Conservation (phyloP, 1,284 basidiomycete species). For the Microbotryum lychnidis-dioicae region DNA sequence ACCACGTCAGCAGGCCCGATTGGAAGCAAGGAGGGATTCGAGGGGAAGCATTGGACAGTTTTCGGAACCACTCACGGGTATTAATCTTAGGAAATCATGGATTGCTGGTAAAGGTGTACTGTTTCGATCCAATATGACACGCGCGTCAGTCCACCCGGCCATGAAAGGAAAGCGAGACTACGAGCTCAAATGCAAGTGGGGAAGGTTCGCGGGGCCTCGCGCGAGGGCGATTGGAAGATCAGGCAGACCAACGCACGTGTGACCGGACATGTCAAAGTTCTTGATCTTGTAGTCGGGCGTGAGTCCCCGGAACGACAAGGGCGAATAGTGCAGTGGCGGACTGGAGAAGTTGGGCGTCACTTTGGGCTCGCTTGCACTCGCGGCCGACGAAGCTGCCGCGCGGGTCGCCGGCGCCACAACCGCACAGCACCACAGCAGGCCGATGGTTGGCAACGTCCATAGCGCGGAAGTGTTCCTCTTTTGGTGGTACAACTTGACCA, state of each 20-base stretch:
- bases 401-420: too few relatives aligned
- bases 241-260: slow-evolving; percentile 20
- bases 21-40: neutral
- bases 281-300: slow-evolving; percentile 12
- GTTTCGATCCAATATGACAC: neutral
- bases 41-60: neutral
- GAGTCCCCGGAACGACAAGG: slow-evolving; percentile 25
- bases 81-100: slow-evolving; percentile 35
- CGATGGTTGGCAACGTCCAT: too few relatives aligned
- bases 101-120: slow-evolving; percentile 32
- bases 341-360: too few relatives aligned
- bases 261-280: slow-evolving; percentile 25
- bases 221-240: neutral
- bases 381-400: too few relatives aligned
- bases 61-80: slow-evolving; percentile 19
- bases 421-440: too few relatives aligned
- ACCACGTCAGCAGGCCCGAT: neutral
- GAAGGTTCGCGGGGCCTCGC: neutral
- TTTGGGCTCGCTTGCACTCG: too few relatives aligned
- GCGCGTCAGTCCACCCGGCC: neutral
- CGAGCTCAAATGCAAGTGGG: neutral
- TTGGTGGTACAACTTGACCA: too few relatives aligned
- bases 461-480: too few relatives aligned
- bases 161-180: too few relatives aligned
- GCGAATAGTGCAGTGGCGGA: slow-evolving; percentile 12